Evolutionary conservation across 768 basidiomycete genomes (phyloP), one percentile per base, ranked within the genome.

Genomic region (Boletus rex-veris): DNA sequence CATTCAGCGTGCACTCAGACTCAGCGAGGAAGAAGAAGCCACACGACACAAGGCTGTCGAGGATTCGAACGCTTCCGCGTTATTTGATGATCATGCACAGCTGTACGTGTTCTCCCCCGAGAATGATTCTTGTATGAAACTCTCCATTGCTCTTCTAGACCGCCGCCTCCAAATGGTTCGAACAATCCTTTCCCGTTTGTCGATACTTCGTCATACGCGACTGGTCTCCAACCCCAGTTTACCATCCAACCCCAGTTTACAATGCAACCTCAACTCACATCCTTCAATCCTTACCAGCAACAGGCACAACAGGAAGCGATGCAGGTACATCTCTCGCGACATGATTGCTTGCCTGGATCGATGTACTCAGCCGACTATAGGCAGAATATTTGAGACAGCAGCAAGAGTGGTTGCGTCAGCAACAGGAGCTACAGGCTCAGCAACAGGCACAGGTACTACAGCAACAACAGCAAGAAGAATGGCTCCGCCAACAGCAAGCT

Each of bases 211-310:
- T 75, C 82, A 16, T 82, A 80, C 54, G 73, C 81, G 19, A 75
- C 76, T 30, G 81, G 82, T 10, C 72, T 85, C 26, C 82, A 83
- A 55, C 81, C 90, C 2, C 92, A 93, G 61, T 85, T 79, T 65
- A 89, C 88, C 1, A 24, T 92, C 28, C 90, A 91, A 65, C 87
- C 89, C 4, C 92, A 93, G 61, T 85, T 76, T 5, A 73, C 79
- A 12, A 63, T 92, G 42, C 88, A 88, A 60, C 89, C 90, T 0
- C 93, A 95, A 63, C 91, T 89, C 69, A 93, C 91, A 8, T 85
- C 90, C 1, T 98, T 92, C 79, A 98, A 98, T 70, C 91, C 91
- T 0, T 93, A 92, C 58, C 90, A 92, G 65, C 92, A 94, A 68
- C 95, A 95, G 66, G 83, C 88, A 44, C 89, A 95, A 63, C 92